Base-by-base conservation (phyloP, 495 filamentous ascomycete genomes). In the Chaetomium fimeti region DNA sequence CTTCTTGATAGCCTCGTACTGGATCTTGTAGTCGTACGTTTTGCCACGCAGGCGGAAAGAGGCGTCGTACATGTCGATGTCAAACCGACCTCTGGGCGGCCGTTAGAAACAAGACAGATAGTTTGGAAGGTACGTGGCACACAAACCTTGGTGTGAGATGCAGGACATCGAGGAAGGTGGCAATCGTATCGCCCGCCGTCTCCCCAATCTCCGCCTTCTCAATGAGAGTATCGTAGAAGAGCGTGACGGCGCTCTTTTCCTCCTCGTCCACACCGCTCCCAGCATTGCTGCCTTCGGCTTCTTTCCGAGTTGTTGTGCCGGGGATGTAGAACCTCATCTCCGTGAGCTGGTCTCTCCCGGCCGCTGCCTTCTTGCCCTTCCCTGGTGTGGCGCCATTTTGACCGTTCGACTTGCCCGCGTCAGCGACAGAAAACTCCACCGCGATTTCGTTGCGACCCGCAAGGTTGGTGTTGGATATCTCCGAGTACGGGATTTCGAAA, bases 11-110 rank as follows among this genome's bases (percentile, higher is more conserved):
- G 87, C 83, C 40, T 97, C 90, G 74, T 96, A 99, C 78, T 96
- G 91, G 66, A 99, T 97, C 83, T 99, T 99, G 85, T 99, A 99
- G 81, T 98, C 95, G 83, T 99, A 99, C 36, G 95, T 99, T 78
- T 98, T 98, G 57, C 95, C 95, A 56, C 95, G 93, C 62, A 99
- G 85, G 62, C 95, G 89, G 85, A 99, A 98, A 6, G 95, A 98
- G 1, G 87, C 86, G 74, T 98, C 95, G 84, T 98, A 99, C 91
- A 99, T 97, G 75, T 98, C 95, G 82, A 98, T 96, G 76, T 97
- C 95, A 83, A 98, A 99, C 57, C 95, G 94, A 74, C 95, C 95
- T 89, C 94, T 96, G 74, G 49, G 24, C 62, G 64, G 22, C 20
- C 45, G 70, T 86, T 60, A 84, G 78, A 27, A 13, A n/a, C 32